Percentiles rank a stretch among this genome's conserved stretches.
These are phyloP conservation scores for Ascochyta rabiei DNA, from an alignment of 2,329 filamentous ascomycete species.

Conservation along the genomic window DNA sequence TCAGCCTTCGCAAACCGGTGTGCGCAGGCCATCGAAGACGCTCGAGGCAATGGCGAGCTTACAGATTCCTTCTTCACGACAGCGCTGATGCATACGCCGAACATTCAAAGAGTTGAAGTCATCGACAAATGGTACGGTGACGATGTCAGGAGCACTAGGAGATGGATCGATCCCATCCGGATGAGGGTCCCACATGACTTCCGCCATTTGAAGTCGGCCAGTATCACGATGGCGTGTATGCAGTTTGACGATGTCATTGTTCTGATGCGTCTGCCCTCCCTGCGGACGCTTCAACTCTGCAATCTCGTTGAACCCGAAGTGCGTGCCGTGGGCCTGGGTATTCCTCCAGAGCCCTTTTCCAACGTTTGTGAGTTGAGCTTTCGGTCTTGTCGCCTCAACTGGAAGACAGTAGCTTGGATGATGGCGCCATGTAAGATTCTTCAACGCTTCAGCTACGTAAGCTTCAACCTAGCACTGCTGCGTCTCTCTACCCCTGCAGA, in stretches of 20 bases:
- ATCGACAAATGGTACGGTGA: conserved; percentile 18
- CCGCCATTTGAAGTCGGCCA: conserved; percentile 4
- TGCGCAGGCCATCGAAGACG: not conserved
- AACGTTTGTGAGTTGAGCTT: conserved; percentile 9
- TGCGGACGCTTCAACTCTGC: conserved; percentile 11
- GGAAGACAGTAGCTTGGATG: conserved; percentile 14
- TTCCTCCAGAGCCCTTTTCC: conserved; percentile 6
- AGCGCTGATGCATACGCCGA: conserved; percentile 4
- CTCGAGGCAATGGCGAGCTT: conserved; percentile 5
- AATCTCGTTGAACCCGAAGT: conserved; percentile 13
- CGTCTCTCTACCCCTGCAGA: conserved; percentile 8
- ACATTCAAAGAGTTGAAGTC: conserved; percentile 2
- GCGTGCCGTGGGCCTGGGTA: conserved; percentile 1
- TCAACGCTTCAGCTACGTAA: conserved; percentile 11
- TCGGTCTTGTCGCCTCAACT: conserved; percentile 12
- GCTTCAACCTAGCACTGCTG: conserved; percentile 12
- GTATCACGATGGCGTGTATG: conserved; percentile 15
- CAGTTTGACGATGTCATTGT: conserved; percentile 13
- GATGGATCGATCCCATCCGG: conserved; percentile 12
- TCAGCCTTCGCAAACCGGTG: conserved; percentile 4
- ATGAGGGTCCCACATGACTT: conserved; percentile 10
- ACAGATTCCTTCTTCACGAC: conserved; percentile 9
- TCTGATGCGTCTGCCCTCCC: conserved; percentile 11
- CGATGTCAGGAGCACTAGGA: conserved; percentile 3
- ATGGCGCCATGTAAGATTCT: conserved; percentile 12